Conservation (phyloP, 1,139 yeast genomes). For the Taiozyma onychis region DNA sequence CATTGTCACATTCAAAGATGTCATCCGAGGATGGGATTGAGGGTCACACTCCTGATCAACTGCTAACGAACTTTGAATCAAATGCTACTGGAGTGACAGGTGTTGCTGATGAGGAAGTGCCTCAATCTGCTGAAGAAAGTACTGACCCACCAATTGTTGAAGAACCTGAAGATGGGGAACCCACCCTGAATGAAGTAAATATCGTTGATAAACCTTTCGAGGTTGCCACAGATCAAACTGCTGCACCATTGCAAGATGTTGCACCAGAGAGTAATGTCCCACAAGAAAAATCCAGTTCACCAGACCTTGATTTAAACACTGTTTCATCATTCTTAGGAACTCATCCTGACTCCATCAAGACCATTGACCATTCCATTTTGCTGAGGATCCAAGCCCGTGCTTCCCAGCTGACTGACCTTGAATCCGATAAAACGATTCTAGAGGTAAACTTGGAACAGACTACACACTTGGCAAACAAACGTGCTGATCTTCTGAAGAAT, state of each 20-base stretch:
- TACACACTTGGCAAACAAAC: slow-evolving; percentile 33
- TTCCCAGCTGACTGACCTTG: slow-evolving; percentile 41
- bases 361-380: slow-evolving; percentile 25
- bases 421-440: slow-evolving; percentile 45
- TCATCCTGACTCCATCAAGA: slow-evolving; percentile 23
- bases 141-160: not conserved
- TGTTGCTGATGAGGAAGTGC: slow-evolving; percentile 3
- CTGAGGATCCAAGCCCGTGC: slow-evolving; percentile 38
- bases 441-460: slow-evolving; percentile 52
- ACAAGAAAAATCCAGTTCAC: not conserved
- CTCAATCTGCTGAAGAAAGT: not conserved
- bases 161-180: not conserved
- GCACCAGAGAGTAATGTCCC: not conserved
- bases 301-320: slow-evolving; percentile 6
- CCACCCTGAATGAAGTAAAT: not conserved
- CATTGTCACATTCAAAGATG: not conserved
- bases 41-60: not conserved
- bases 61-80: not conserved
- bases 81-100: not conserved
- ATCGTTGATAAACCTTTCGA: slow-evolving; percentile 4
- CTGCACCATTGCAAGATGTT: slow-evolving; percentile 1
- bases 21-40: not conserved
- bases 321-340: slow-evolving; percentile 34
- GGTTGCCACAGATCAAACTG: slow-evolving; percentile 7
- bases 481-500: slow-evolving; percentile 28